phyloP scores from a whole-genome alignment of 768 basidiomycete species.

The Pulveroboletus sp. region DNA sequence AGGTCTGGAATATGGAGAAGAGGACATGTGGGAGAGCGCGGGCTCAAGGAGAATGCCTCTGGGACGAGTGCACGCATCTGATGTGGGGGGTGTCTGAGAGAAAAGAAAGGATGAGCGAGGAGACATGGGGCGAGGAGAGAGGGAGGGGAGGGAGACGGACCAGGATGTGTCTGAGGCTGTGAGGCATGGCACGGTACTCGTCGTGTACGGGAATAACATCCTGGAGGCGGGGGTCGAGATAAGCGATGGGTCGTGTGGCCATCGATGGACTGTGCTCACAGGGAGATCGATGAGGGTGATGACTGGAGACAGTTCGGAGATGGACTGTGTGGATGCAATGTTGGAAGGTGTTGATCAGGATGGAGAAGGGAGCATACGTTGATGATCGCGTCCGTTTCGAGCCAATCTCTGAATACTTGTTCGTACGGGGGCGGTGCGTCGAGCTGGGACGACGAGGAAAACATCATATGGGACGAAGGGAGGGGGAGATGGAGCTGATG shows the following conservation, averaged over 20 bases:
- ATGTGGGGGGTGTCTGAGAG: constrained; percentile 21
- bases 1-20: constrained; percentile 19
- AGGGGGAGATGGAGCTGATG: not conserved
- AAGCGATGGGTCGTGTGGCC: constrained; percentile 16
- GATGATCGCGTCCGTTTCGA: constrained; percentile 22
- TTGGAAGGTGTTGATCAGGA: not conserved
- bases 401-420: constrained; percentile 12
- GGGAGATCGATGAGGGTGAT: constrained; percentile 22
- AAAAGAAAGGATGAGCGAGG: constrained; percentile 1
- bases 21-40: constrained; percentile 1
- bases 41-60: constrained; percentile 30
- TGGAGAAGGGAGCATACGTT: constrained; percentile 14
- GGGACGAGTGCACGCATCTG: constrained; percentile 13
- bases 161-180: constrained; percentile 27
- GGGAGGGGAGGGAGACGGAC: constrained; percentile 15
- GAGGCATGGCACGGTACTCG: constrained; percentile 27
- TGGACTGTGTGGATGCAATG: constrained; percentile 10
- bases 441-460: not conserved
- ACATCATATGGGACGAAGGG: not conserved
- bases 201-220: constrained; percentile 28
- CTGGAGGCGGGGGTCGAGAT: constrained; percentile 22
- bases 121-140: constrained; percentile 2
- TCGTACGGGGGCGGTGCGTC: constrained; percentile 1
- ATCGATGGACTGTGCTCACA: constrained; percentile 23
- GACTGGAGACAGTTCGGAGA: constrained; percentile 21